Evolutionary conservation across 257 asterid species (phyloP), one percentile per base, ranked within the genome.

Genomic region (Eustoma russellianum): DNA sequence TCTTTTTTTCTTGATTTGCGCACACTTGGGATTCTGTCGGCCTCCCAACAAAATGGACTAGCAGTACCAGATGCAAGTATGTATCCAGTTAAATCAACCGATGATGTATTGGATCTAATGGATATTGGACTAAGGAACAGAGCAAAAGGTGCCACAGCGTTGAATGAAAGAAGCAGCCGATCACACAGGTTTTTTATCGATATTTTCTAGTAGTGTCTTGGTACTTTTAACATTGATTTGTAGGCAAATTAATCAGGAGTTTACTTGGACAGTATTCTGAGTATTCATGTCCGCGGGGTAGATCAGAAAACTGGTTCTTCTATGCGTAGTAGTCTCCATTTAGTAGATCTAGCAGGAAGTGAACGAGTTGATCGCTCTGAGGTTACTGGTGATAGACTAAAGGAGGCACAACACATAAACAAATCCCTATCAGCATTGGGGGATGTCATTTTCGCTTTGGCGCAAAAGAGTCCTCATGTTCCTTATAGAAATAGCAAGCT

Each of bases 291-390:
- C 13, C 79, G 73, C 0, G 99, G 93, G 48, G 49, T 47, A 15
- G 97, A 92, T 67, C 50, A 75, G 46, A 85, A 83, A 79, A 79
- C 79, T 14, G 78, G 88, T 33, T 81, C 95, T 4, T 40, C 89
- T 18, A 60, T 77, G 50, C 75, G 80, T 7, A 83, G 94, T 67
- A 92, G 99, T 70, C 99, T 92, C 61, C 97, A 92, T 77, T 74
- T 92, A 57, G 97, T 92, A 65, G 99, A 92, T 77, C 95, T 92
- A 50, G 99, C 99, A 0, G 99, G 99, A 63, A 92, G 99, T 71
- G 99, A 92, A 63, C 76, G 97, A 70, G 83, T 92, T 12, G 99
- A 92, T 70, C 95, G 97, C 19, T 88, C 97, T 6, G 99, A 92
- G 73, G 99, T 88, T 44, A 83, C 94, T 0, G 99, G 99, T 45